Evolutionary conservation across 2,329 filamentous ascomycete genomes (phyloP).

Genomic region (Aspergillus sojae): DNA sequence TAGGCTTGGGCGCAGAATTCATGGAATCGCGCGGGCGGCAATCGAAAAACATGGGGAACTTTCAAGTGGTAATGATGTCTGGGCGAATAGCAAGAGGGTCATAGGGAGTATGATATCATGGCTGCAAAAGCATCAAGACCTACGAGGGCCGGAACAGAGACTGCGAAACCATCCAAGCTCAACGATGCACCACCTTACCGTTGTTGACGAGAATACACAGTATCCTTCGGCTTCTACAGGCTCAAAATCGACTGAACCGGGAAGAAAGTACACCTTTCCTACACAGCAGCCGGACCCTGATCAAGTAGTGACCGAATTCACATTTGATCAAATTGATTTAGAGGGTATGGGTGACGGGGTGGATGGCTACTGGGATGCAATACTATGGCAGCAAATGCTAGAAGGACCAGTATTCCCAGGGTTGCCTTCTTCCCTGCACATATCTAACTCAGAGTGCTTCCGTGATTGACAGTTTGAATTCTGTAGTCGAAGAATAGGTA

Average conservation of each 20-base stretch:
- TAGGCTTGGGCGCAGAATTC: slow-evolving; percentile 1
- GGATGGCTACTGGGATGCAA: neutral
- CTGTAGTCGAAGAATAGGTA: neutral
- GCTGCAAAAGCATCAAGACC: slow-evolving; percentile 2
- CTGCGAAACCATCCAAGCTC: neutral
- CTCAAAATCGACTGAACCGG: neutral
- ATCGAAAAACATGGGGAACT: slow-evolving; percentile 2
- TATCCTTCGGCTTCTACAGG: neutral
- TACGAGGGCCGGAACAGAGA: neutral
- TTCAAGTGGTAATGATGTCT: slow-evolving; percentile 10
- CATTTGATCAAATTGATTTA: neutral
- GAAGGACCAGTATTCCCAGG: slow-evolving; percentile 1
- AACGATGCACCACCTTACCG: neutral
- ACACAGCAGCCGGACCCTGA: neutral
- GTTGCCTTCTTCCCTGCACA: neutral
- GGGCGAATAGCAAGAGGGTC: slow-evolving; percentile 2
- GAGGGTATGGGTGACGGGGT: neutral
- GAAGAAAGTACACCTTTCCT: neutral
- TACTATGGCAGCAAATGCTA: slow-evolving; percentile 2
- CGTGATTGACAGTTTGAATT: neutral
- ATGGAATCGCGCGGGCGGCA: neutral
- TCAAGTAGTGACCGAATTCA: neutral
- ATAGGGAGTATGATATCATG: slow-evolving; percentile 1
- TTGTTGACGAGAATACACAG: neutral
- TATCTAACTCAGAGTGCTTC: neutral